Conservation (phyloP, 1,284 basidiomycete species). For the Butyriboletus appendiculatus region DNA sequence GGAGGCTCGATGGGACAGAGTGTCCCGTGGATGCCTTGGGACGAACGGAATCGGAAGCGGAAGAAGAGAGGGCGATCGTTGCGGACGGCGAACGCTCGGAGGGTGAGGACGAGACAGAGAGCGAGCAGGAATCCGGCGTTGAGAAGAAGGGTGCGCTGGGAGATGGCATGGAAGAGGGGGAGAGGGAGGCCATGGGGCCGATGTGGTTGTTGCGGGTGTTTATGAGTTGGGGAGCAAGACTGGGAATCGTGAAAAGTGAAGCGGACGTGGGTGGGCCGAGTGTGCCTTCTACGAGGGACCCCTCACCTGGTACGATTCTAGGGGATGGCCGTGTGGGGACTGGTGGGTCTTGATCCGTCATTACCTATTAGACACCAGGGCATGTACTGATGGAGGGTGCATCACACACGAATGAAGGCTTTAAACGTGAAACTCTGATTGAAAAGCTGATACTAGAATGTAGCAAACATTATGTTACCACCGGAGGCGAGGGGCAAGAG, state of each 20-base stretch:
- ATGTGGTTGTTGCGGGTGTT: constrained; percentile 76
- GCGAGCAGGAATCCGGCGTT: constrained; percentile 20
- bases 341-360: constrained; percentile 8
- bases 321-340: constrained; percentile 4
- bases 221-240: constrained; percentile 63
- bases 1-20: constrained; percentile 62
- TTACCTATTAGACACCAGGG: constrained; percentile 6
- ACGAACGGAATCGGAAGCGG: constrained; percentile 72
- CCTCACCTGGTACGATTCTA: constrained; percentile 20
- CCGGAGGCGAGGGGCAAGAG: neutral
- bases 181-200: constrained; percentile 60
- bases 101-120: constrained; percentile 40
- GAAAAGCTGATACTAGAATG: neutral
- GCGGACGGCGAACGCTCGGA: constrained; percentile 28
- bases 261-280: constrained; percentile 17
- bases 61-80: constrained; percentile 55
- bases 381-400: neutral
- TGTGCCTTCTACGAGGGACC: constrained; percentile 26
- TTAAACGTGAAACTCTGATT: constrained; percentile 15
- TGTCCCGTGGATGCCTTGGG: constrained; percentile 65
- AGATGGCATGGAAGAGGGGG: constrained; percentile 46
- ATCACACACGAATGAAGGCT: constrained; percentile 18
- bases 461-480: constrained; percentile 5
- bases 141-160: constrained; percentile 22
- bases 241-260: constrained; percentile 37